A percentile compares a stretch with the other conserved stretches of the same genome.
Evolutionary conservation across 352 stramenopile genomes (phyloP).

Genomic region (Globisporangium irregulare): DNA sequence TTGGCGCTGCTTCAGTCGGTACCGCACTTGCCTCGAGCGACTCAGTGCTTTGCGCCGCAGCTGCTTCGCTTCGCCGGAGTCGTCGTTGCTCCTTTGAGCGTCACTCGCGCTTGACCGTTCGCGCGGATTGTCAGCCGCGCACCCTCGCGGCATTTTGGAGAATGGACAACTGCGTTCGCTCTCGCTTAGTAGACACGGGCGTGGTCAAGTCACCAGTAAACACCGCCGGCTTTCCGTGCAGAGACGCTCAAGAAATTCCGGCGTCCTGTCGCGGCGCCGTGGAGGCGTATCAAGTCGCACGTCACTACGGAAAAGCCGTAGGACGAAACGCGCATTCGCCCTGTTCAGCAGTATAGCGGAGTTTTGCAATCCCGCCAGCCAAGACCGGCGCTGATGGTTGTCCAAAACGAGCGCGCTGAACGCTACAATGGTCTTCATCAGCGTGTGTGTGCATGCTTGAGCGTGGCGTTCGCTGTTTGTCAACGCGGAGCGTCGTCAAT

Average conservation of each 20-base stretch:
- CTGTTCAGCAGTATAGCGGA: neutral
- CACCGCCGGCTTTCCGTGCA: neutral
- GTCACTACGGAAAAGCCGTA: neutral
- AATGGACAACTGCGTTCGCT: neutral
- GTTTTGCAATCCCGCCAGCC: neutral
- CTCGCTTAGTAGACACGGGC: neutral
- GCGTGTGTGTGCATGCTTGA: neutral
- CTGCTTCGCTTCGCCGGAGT: neutral
- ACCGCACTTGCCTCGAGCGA: conserved; percentile 23
- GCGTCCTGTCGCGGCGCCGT: neutral
- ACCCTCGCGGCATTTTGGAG: neutral
- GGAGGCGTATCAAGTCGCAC: neutral
- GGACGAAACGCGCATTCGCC: neutral
- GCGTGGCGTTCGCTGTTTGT: neutral
- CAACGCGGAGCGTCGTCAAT: neutral
- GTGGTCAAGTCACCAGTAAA: neutral
- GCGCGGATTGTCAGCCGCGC: neutral
- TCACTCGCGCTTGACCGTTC: neutral
- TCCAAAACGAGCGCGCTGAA: neutral
- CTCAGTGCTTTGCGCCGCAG: conserved; percentile 13
- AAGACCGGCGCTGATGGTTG: neutral
- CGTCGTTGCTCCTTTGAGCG: neutral
- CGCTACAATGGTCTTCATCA: neutral
- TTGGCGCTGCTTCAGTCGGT: conserved; percentile 26
- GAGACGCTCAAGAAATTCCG: neutral